Evolutionary conservation across 108 stramenopile genomes (phyloP).

Genomic region (Nannochloropsis granulata): DNA sequence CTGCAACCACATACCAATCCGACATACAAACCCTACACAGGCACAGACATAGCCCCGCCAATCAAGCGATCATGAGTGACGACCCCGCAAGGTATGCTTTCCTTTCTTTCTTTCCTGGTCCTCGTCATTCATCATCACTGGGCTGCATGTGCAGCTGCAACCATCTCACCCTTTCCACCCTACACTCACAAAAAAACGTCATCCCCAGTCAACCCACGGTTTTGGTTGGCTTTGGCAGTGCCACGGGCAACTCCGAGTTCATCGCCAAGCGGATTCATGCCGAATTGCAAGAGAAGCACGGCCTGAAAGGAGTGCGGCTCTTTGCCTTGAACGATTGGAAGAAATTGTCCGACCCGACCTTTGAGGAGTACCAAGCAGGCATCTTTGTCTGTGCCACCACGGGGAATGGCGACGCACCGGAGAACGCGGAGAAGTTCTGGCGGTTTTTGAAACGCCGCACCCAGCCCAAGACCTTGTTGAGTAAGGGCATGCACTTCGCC

Average conservation of each 20-base stretch:
- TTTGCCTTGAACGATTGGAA: not conserved
- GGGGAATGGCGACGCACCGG: slow-evolving; percentile 36
- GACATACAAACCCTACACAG: no score
- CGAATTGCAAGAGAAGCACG: not conserved
- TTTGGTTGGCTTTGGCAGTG: not conserved
- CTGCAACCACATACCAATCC: no score
- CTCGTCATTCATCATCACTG: no score
- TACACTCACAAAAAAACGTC: no score
- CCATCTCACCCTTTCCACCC: no score
- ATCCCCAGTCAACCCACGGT: not conserved
- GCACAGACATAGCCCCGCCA: no score
- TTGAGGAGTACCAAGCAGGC: not conserved
- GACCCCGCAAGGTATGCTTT: no score
- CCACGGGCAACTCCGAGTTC: not conserved
- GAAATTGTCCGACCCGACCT: not conserved
- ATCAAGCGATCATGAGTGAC: no score
- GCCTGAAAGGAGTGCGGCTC: not conserved
- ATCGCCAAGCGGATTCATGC: not conserved
- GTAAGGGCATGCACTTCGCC: slow-evolving; percentile 11
- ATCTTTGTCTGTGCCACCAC: slow-evolving; percentile 26
- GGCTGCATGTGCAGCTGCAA: no score
- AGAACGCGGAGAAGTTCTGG: slow-evolving; percentile 29
- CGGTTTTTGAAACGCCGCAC: slow-evolving; percentile 23
- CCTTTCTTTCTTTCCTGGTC: no score
- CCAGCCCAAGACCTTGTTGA: slow-evolving; percentile 14